Conservation (phyloP, 148 eudicot genomes). For the Rhododendron vialii region DNA sequence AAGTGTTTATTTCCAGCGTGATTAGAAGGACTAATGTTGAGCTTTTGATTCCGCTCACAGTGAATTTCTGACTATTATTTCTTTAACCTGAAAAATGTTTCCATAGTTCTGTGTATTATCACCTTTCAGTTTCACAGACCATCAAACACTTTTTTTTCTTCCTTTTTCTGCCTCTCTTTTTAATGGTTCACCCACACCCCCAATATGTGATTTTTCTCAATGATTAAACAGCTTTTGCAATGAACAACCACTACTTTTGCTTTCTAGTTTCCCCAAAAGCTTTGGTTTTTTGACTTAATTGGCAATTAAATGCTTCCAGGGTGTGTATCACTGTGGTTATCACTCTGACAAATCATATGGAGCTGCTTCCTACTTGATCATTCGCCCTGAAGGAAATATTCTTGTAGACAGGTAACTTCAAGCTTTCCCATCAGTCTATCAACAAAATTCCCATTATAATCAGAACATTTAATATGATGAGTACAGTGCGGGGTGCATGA, state of each 20-base stretch:
- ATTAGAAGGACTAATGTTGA: background rate
- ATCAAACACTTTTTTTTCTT: background rate
- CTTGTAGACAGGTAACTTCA: slow-evolving; percentile 42
- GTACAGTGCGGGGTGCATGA: background rate
- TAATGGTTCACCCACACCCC: background rate
- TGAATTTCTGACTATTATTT: background rate
- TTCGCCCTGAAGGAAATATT: slow-evolving; percentile 46
- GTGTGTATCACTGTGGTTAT: slow-evolving; percentile 50
- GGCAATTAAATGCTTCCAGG: slow-evolving; percentile 22
- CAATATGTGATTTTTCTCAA: background rate
- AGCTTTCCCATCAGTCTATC: background rate
- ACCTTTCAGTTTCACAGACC: background rate
- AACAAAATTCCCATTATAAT: background rate
- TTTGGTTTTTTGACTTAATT: background rate
- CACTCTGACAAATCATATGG: slow-evolving; percentile 54
- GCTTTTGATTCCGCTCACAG: background rate
- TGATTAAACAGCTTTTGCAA: background rate
- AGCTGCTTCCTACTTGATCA: slow-evolving; percentile 45
- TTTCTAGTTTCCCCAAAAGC: background rate
- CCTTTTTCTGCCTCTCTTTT: background rate
- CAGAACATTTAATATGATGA: background rate
- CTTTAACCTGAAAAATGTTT: background rate
- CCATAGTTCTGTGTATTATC: background rate
- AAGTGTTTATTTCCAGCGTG: background rate
- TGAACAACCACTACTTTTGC: background rate